Base-by-base conservation (phyloP, 148 eudicot species). In the Selenicereus undatus region DNA sequence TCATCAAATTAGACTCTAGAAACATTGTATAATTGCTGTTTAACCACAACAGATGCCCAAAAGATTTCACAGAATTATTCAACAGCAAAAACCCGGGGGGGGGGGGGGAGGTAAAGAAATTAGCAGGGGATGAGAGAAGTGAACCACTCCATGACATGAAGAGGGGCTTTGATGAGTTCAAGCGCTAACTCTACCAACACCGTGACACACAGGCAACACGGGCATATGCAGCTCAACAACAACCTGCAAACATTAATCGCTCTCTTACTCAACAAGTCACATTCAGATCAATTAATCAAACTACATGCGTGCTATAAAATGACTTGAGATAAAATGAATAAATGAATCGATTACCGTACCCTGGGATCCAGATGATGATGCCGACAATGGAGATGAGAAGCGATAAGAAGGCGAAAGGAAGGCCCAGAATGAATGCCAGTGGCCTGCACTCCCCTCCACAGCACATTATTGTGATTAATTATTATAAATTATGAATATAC, bases 111-210 rank as follows among this genome's bases (percentile, higher is more conserved):
- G 1, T 10, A 48, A 6, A 39, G 43, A 39, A 39, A 39, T 80
- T 82, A 91, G 48, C 93, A 91, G 70, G 92, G 93, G 86, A 91
- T 88, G 84, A 88, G 50, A 26, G 83, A 64, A 36, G 90, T 86
- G 82, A 89, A 91, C 92, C 92, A 91, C 79, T 84, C 84, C 85
- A 91, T 89, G 73, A 91, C 93, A 77, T 89, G 93, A 81, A 91
- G 71, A 27, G 93, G 93, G 14, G 93, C 92, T 76, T 91, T 91
- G 77, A 91, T 81, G 73, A 91, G 85, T 78, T 86, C 89, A 76
- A 91, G 79, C 4, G 93, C 92, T 43, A 91, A 71, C 79, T 91
- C 92, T 71, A 91, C 92, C 17, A 91, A 10, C n/a, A 91, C 77
- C 68, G 93, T 91, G 80, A 91, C 89, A 76, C 93, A 91, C 50